phyloP scores from a whole-genome alignment of 768 basidiomycete genomes.

The Macrocybe gigantea region DNA sequence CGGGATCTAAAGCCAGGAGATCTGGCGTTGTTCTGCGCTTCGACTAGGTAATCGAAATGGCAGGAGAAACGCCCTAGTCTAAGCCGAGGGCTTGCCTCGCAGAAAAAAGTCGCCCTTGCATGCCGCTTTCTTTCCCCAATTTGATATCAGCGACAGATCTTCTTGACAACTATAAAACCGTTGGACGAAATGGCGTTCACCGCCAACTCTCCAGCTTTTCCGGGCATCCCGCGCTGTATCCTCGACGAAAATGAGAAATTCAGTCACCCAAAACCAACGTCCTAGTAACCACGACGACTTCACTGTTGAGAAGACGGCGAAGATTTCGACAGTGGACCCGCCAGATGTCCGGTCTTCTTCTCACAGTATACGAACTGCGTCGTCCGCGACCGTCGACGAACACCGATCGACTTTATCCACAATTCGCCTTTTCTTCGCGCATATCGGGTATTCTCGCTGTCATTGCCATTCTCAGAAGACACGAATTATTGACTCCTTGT shows the following conservation, averaged over 20 bases:
- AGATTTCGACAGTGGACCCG: constrained; percentile 1
- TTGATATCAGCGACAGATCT: constrained; percentile 14
- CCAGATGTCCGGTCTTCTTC: constrained; percentile 13
- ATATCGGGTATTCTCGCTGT: constrained; percentile 52
- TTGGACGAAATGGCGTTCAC: not conserved
- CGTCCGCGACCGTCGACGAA: constrained; percentile 24
- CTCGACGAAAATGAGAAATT: not conserved
- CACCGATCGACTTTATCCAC: constrained; percentile 39
- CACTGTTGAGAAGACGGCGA: not conserved
- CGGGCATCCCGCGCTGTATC: not conserved
- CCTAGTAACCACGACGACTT: not conserved
- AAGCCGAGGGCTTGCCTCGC: constrained; percentile 21
- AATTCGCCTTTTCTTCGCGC: constrained; percentile 51
- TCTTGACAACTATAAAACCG: not conserved
- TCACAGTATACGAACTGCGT: constrained; percentile 20
- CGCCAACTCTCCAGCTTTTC: not conserved
- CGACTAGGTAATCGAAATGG: constrained; percentile 12
- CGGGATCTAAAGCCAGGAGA: constrained; percentile 21
- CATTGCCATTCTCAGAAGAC: constrained; percentile 1
- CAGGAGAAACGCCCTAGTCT: constrained; percentile 7
- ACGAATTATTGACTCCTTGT: constrained; percentile 4
- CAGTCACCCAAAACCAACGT: not conserved
- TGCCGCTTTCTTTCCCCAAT: constrained; percentile 20
- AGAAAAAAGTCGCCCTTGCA: constrained; percentile 17
- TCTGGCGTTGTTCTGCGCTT: constrained; percentile 17